Evolutionary conservation across 2,329 filamentous ascomycete species (phyloP).

Genomic region (Ascochyta koolunga): DNA sequence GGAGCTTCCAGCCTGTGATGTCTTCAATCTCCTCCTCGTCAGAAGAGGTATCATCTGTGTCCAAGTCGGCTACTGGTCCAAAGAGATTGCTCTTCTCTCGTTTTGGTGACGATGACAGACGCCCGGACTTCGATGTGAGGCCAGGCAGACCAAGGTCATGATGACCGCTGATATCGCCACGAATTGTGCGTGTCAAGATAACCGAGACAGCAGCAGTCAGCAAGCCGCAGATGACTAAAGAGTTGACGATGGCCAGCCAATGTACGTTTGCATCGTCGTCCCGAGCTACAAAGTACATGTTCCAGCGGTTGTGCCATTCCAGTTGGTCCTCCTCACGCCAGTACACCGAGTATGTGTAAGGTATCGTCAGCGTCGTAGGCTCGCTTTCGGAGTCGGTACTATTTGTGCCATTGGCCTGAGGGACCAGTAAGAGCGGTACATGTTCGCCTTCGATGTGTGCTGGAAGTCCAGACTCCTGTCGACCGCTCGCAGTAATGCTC

Average conservation of each 20-base stretch:
- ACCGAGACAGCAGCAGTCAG: conserved; percentile 80
- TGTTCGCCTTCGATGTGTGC: conserved; percentile 67
- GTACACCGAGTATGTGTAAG: conserved; percentile 89
- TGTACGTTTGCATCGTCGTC: conserved; percentile 82
- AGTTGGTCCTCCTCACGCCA: conserved; percentile 81
- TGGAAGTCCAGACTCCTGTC: conserved; percentile 71
- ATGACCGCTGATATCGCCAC: conserved; percentile 77
- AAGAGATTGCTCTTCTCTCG: conserved; percentile 65
- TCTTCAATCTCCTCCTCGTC: conserved; percentile 80
- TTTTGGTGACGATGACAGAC: conserved; percentile 45
- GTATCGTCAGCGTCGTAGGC: conserved; percentile 71
- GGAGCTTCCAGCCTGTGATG: conserved; percentile 83
- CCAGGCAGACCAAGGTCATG: conserved; percentile 61
- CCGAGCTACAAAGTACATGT: conserved; percentile 87
- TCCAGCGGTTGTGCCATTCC: conserved; percentile 86
- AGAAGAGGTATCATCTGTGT: conserved; percentile 61
- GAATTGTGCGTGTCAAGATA: conserved; percentile 78
- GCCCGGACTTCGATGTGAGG: conserved; percentile 43
- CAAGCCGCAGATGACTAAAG: conserved; percentile 79
- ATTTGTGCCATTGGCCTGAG: conserved; percentile 62
- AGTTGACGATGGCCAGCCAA: conserved; percentile 89
- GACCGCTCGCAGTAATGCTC: conserved; percentile 70
- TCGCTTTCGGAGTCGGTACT: conserved; percentile 62
- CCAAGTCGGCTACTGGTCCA: conserved; percentile 64
- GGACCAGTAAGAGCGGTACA: conserved; percentile 71